Conservation (phyloP, 169 alveolate species). For the Plasmodium relictum region DNA sequence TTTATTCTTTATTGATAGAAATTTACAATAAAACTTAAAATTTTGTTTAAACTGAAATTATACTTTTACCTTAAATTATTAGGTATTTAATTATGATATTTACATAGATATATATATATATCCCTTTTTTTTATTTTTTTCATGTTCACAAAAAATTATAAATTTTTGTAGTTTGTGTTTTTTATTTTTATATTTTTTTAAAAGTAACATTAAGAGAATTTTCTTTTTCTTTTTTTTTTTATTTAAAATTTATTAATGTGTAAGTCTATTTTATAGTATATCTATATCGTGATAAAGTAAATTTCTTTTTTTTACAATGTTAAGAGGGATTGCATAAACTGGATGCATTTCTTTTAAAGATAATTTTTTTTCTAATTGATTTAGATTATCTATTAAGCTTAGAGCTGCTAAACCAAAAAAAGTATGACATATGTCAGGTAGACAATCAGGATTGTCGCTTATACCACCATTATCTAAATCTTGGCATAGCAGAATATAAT, state of each 20-base stretch:
- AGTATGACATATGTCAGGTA: slow-evolving; percentile 96
- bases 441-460: slow-evolving; percentile 96
- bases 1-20: background rate
- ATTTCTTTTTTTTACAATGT: slow-evolving; percentile 35
- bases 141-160: no score
- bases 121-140: no score
- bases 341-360: slow-evolving; percentile 78
- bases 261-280: background rate
- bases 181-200: no score
- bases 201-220: no score
- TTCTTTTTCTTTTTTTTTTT: background rate
- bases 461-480: slow-evolving; percentile 95
- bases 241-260: background rate
- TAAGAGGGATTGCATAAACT: slow-evolving; percentile 80
- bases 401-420: slow-evolving; percentile 96
- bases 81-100: no score
- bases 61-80: background rate
- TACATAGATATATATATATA: no score
- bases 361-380: slow-evolving; percentile 13
- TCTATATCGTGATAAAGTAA: slow-evolving; percentile 32
- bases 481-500: slow-evolving; percentile 90
- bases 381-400: slow-evolving; percentile 85
- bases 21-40: background rate
- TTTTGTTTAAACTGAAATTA: background rate
- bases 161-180: no score